A percentile compares a stretch with the other conserved stretches of the same genome.
Evolutionary conservation across 805 yeast genomes (phyloP).

Genomic region (Yamadazyma endophytica): DNA sequence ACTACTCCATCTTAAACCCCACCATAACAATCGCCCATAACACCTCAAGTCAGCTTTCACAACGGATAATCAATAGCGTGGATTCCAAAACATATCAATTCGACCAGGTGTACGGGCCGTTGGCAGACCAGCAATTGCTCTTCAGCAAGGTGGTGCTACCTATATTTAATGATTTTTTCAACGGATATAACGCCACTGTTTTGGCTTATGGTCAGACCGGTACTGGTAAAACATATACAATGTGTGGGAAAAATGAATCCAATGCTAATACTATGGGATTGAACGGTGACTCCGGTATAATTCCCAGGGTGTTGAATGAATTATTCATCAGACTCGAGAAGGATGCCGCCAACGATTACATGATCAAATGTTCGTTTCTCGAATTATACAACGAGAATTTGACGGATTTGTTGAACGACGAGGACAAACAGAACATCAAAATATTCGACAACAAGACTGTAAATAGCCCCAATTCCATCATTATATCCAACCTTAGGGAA

Average conservation of each 20-base stretch:
- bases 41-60: slow-evolving; percentile 9
- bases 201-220: slow-evolving; percentile 85
- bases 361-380: slow-evolving; percentile 74
- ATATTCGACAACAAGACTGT: slow-evolving; percentile 33
- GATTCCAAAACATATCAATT: slow-evolving; percentile 54
- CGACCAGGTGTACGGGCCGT: slow-evolving; percentile 81
- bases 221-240: slow-evolving; percentile 78
- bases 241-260: slow-evolving; percentile 47
- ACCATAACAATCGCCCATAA: slow-evolving; percentile 13
- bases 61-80: slow-evolving; percentile 32
- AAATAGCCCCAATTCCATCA: slow-evolving; percentile 27
- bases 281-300: slow-evolving; percentile 51
- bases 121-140: slow-evolving; percentile 64
- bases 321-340: slow-evolving; percentile 47
- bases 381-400: slow-evolving; percentile 88
- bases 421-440: slow-evolving; percentile 28
- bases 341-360: slow-evolving; percentile 41
- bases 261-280: slow-evolving; percentile 6
- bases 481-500: slow-evolving; percentile 64
- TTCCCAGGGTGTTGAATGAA: slow-evolving; percentile 43
- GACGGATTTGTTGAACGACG: slow-evolving; percentile 61
- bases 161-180: slow-evolving; percentile 60
- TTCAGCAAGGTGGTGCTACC: slow-evolving; percentile 72
- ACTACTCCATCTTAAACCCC: slow-evolving; percentile 21
- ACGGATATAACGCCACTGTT: slow-evolving; percentile 67